phyloP scores from a whole-genome alignment of 345 rosid species.

The Pistacia integerrima region DNA sequence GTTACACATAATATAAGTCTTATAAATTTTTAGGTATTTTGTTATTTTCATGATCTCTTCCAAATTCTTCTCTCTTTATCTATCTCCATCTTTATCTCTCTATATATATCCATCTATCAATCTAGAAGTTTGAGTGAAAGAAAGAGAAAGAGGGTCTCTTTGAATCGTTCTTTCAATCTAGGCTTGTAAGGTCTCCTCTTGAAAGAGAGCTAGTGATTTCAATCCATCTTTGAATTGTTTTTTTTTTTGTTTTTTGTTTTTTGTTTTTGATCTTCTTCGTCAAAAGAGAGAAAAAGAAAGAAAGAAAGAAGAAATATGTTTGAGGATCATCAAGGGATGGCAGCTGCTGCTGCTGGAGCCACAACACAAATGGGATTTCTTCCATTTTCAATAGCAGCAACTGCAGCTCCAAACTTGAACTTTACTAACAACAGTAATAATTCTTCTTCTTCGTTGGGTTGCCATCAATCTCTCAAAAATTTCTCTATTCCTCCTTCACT shows the following conservation, averaged over 20 bases:
- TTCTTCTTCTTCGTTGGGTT: slow-evolving; percentile 28
- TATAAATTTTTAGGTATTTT: slow-evolving; percentile 18
- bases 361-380: slow-evolving; percentile 61
- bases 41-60: slow-evolving; percentile 15
- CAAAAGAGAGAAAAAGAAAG: slow-evolving; percentile 26
- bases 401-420: slow-evolving; percentile 32
- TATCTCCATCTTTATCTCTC: slow-evolving; percentile 2
- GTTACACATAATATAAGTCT: slow-evolving; percentile 1
- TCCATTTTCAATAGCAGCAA: slow-evolving; percentile 28
- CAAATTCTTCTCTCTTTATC: too few species aligned
- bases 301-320: slow-evolving; percentile 28
- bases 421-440: not conserved
- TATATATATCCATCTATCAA: slow-evolving; percentile 8
- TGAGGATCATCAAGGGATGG: slow-evolving; percentile 44
- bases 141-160: not conserved
- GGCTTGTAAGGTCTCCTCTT: not conserved
- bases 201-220: too few species aligned
- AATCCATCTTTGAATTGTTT: too few species aligned
- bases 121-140: slow-evolving; percentile 22
- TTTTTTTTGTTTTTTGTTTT: not conserved
- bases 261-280: slow-evolving; percentile 33
- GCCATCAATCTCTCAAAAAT: slow-evolving; percentile 43
- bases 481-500: slow-evolving; percentile 30
- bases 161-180: slow-evolving; percentile 7
- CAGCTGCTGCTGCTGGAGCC: slow-evolving; percentile 21